Conservation (phyloP, 2,329 filamentous ascomycete genomes). For the Saccharata proteae region DNA sequence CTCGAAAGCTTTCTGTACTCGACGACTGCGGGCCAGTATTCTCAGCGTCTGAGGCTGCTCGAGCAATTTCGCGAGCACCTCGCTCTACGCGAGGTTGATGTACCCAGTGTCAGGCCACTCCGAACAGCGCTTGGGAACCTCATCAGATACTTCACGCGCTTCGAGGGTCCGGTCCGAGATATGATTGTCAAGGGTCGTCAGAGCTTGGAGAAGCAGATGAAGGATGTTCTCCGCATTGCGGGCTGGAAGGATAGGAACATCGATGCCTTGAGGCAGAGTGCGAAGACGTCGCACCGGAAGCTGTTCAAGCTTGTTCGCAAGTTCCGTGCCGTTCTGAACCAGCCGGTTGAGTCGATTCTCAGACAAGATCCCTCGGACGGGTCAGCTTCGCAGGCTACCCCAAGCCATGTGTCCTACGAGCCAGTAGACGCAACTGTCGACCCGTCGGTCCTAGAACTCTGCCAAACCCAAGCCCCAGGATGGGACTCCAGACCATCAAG, state of each 20-base stretch:
- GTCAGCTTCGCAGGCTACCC: not conserved
- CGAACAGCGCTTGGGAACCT: conserved; percentile 62
- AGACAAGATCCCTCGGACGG: conserved; percentile 9
- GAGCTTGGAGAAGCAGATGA: conserved; percentile 80
- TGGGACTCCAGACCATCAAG: conserved; percentile 43
- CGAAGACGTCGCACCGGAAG: conserved; percentile 79
- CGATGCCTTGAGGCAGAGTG: conserved; percentile 74
- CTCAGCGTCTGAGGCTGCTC: conserved; percentile 59
- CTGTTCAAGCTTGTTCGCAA: conserved; percentile 85
- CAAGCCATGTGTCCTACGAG: not conserved
- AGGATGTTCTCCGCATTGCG: conserved; percentile 80
- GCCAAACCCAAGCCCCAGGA: conserved; percentile 13
- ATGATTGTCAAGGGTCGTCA: conserved; percentile 54
- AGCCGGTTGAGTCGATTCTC: conserved; percentile 55
- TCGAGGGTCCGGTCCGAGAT: conserved; percentile 53
- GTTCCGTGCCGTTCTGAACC: conserved; percentile 67
- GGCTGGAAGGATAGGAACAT: conserved; percentile 99
- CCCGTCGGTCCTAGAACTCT: conserved; percentile 13
- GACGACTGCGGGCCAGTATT: conserved; percentile 72
- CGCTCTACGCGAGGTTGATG: conserved; percentile 46
- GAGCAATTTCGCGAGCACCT: conserved; percentile 52
- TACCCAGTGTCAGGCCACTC: conserved; percentile 38
- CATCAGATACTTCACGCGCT: conserved; percentile 61
- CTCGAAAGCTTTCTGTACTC: conserved; percentile 68
- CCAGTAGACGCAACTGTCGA: conserved; percentile 11